A percentile compares a stretch with the other conserved stretches of the same genome.
Evolutionary conservation across 768 basidiomycete species (phyloP).

Genomic region (Termitomyces sp.): DNA sequence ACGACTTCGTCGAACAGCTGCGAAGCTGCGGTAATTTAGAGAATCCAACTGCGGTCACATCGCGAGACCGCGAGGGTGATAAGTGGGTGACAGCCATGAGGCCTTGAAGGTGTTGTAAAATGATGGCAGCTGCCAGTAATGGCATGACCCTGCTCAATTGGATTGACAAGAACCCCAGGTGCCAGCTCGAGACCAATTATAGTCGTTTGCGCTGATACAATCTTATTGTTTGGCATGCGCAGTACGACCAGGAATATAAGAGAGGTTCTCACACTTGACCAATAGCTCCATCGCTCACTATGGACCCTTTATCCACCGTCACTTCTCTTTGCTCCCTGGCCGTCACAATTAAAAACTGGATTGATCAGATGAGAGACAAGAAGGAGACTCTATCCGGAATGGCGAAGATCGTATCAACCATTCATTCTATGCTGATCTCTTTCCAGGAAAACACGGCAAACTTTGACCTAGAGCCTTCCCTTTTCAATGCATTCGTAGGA

Average conservation of each 20-base stretch:
- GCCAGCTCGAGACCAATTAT: not conserved
- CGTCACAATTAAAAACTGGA: constrained; percentile 9
- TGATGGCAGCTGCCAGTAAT: too few relatives aligned
- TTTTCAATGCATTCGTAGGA: constrained; percentile 13
- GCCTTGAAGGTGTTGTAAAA: not conserved
- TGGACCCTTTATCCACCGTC: constrained; percentile 13
- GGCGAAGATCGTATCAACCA: constrained; percentile 7
- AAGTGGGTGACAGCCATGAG: not conserved
- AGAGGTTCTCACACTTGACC: not conserved
- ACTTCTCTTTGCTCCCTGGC: constrained; percentile 13
- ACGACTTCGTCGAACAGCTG: not conserved
- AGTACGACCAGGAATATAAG: not conserved
- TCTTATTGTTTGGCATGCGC: not conserved
- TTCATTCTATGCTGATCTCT: constrained; percentile 9
- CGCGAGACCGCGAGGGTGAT: not conserved
- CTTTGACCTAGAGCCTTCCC: constrained; percentile 10
- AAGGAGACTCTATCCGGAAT: constrained; percentile 9
- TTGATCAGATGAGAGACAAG: constrained; percentile 14
- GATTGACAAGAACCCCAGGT: not conserved
- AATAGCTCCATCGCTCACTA: not conserved
- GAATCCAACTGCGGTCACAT: not conserved
- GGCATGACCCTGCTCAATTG: too few relatives aligned
- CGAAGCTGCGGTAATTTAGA: not conserved
- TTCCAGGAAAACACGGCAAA: constrained; percentile 5
- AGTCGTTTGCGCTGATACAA: not conserved